Conservation (phyloP, 495 filamentous ascomycete genomes). For the Penicillium antarcticum region DNA sequence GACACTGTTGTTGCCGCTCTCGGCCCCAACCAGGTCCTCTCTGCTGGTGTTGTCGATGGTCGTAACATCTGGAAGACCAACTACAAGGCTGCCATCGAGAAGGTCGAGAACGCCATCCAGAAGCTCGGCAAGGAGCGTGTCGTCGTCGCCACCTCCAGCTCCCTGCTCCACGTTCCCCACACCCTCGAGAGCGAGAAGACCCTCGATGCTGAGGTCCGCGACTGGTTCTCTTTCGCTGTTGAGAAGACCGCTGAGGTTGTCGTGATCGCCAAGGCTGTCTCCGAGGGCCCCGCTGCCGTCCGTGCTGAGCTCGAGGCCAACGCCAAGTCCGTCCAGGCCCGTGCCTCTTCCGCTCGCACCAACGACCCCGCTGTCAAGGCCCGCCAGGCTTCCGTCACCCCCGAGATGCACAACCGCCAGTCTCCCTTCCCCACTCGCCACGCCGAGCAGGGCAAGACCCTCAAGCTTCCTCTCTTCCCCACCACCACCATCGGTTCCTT, state of each 20-base stretch:
- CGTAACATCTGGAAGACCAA: conserved; percentile 99
- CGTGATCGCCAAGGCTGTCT: conserved; percentile 94
- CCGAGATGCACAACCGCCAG: conserved; percentile 85
- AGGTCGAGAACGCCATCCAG: conserved; percentile 82
- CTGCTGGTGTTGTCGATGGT: conserved; percentile 92
- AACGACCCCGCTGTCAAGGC: conserved; percentile 97
- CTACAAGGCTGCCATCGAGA: conserved; percentile 85
- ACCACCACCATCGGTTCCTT: conserved; percentile 99
- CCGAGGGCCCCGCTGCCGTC: conserved; percentile 81
- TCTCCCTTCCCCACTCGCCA: conserved; percentile 80
- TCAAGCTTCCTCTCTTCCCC: conserved; percentile 93
- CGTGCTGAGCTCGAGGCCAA: conserved; percentile 87
- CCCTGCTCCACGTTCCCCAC: conserved; percentile 96
- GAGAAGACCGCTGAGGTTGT: conserved; percentile 92
- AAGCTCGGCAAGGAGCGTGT: conserved; percentile 94
- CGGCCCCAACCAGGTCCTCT: conserved; percentile 82
- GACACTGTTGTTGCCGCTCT: conserved; percentile 71
- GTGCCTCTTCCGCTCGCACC: conserved; percentile 86
- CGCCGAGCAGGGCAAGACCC: conserved; percentile 76
- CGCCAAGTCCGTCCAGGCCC: conserved; percentile 82
- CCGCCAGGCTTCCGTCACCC: conserved; percentile 80
- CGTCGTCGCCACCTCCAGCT: conserved; percentile 93
- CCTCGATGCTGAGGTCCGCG: conserved; percentile 82
- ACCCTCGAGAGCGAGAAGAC: conserved; percentile 97
- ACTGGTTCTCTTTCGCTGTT: conserved; percentile 98